phyloP scores from a whole-genome alignment of 1,284 basidiomycete genomes.

The Erythrobasidium hasegawianum region DNA sequence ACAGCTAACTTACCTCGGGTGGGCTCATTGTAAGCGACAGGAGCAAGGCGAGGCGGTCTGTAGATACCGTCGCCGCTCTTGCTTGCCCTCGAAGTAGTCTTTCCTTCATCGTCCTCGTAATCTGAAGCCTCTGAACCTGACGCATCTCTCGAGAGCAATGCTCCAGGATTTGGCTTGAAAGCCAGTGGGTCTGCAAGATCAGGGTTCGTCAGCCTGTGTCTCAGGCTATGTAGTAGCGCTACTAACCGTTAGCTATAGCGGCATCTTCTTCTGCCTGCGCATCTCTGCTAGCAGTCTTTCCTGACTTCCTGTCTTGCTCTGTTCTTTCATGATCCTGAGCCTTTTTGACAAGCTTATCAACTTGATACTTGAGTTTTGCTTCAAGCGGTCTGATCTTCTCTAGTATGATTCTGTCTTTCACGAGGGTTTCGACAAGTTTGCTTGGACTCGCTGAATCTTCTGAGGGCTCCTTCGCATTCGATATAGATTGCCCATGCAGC shows the following conservation, averaged over 20 bases:
- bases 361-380: constrained; percentile 84
- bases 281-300: constrained; percentile 22
- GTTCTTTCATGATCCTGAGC: constrained; percentile 57
- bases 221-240: not conserved
- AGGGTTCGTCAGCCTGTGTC: constrained; percentile 5
- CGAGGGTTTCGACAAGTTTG: constrained; percentile 56
- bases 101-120: constrained; percentile 45
- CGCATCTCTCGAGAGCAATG: constrained; percentile 39
- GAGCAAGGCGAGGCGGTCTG: constrained; percentile 84
- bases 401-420: constrained; percentile 68
- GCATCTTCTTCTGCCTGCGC: constrained; percentile 55
- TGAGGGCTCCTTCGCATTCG: constrained; percentile 50
- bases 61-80: constrained; percentile 62
- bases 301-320: constrained; percentile 2
- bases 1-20: constrained; percentile 48
- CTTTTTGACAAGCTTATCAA: constrained; percentile 81
- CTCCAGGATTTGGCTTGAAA: constrained; percentile 77
- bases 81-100: constrained; percentile 35
- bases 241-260: constrained; percentile 62
- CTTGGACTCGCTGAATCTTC: constrained; percentile 61
- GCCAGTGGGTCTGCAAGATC: constrained; percentile 68
- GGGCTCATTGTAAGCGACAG: constrained; percentile 79
- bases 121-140: constrained; percentile 49
- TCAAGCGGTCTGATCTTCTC: constrained; percentile 78
- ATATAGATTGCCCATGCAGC: constrained; percentile 59